Base-by-base conservation (phyloP, 2,329 filamentous ascomycete genomes). In the Trichocomaceae sp. region DNA sequence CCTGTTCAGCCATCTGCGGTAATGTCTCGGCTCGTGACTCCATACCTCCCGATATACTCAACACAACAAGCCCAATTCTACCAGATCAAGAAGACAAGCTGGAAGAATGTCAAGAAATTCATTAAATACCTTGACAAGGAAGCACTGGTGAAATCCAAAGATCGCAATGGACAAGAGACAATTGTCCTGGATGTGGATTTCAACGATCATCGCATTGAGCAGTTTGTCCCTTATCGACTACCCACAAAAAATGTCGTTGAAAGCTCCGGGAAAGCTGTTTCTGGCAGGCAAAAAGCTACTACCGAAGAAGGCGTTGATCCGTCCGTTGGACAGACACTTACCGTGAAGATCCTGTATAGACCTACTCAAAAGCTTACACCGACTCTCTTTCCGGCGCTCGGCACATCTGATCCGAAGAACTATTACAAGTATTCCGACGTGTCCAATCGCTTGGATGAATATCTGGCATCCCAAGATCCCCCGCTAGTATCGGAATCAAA, bases 91-190 rank as follows among this genome's bases (percentile, higher is more conserved):
- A 87, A 86, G 69, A 84, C 83, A 2, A 83, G 80, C 58, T 86
- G 82, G 81, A 87, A 87, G 70, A 86, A 81, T 58, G 78, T 84
- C 57, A 84, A 83, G 64, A 87, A 85, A 60, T 86, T 87, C 65
- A 79, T 87, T 69, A 87, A 86, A 62, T 74, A 80, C 52, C 73
- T 87, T 9, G 83, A 86, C 66, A 87, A 86, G 66, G 72, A 81
- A 47, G 66, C 75, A 17, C 71, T 86, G n/a, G 68, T 85, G 60
- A 85, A 83, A 62, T 78, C 77, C 46, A 87, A 87, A 64, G 84
- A 86, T 49, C 77, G 81, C 35, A 81, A 79, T 58, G 82, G 82
- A 4, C 79, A 83, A 35, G 84, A 87, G 63, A 82, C 81, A 0
- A 77, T 84, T 10, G 80, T 87, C 49, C 59, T 81, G 15, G 84